phyloP scores from a whole-genome alignment of 257 asterid species.

The Ehretia macrophylla region DNA sequence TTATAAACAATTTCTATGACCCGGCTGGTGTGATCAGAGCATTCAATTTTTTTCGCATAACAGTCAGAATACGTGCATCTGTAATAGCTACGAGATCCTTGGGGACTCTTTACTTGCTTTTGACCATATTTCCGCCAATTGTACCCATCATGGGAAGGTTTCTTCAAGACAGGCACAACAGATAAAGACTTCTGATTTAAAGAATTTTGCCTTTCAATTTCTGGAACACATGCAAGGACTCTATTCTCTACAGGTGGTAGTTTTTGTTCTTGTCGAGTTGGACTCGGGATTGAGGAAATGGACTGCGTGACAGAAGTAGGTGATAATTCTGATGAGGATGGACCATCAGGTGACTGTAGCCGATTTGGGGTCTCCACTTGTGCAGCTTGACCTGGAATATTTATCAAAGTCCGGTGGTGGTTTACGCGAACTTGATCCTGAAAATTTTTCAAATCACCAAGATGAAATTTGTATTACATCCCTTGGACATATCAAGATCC shows the following conservation, averaged over 20 bases:
- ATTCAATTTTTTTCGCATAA: conserved; percentile 82
- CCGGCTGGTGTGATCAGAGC: conserved; percentile 51
- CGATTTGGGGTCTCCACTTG: conserved; percentile 22
- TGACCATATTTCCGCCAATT: conserved; percentile 98
- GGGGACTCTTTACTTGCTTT: conserved; percentile 95
- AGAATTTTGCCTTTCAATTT: conserved; percentile 32
- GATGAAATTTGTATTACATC: neutral
- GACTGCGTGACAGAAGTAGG: conserved; percentile 40
- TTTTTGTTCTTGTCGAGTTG: conserved; percentile 33
- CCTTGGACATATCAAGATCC: too few relatives aligned
- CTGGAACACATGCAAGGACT: conserved; percentile 19
- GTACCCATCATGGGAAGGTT: conserved; percentile 66
- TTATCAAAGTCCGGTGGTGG: conserved; percentile 22
- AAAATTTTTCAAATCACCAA: neutral
- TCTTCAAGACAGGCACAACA: conserved; percentile 34
- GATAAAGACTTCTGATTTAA: conserved; percentile 32
- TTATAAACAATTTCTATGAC: conserved; percentile 68
- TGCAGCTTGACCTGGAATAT: conserved; percentile 22
- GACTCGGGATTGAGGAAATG: conserved; percentile 38
- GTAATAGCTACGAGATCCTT: conserved; percentile 91
- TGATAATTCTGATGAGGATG: conserved; percentile 38
- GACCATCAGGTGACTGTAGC: conserved; percentile 24
- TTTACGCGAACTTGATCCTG: conserved; percentile 43
- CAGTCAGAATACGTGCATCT: conserved; percentile 83
- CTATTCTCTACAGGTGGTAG: conserved; percentile 27